Evolutionary conservation across 2,329 filamentous ascomycete genomes (phyloP).

Genomic region (Trichoderma semiorbis): DNA sequence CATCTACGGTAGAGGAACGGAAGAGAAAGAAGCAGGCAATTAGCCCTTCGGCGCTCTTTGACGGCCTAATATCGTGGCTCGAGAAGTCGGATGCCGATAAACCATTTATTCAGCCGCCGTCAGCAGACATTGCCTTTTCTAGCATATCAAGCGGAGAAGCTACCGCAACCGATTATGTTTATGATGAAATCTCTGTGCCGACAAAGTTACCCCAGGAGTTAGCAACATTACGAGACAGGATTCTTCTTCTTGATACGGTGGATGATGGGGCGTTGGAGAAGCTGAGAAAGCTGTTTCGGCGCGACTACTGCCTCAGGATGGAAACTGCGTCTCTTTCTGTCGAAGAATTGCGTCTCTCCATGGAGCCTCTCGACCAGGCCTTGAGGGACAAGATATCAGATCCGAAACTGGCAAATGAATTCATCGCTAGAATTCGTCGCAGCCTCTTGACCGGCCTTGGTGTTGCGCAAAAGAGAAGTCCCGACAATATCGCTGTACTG

Average conservation of each 20-base stretch:
- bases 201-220: slow-evolving; percentile 20
- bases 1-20: slow-evolving; percentile 33
- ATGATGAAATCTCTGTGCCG: not conserved
- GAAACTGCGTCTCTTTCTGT: slow-evolving; percentile 18
- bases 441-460: slow-evolving; percentile 21
- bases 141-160: not conserved
- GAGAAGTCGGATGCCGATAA: slow-evolving; percentile 25
- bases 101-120: slow-evolving; percentile 20
- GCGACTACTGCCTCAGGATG: slow-evolving; percentile 20
- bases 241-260: slow-evolving; percentile 2
- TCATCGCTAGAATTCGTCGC: slow-evolving; percentile 23
- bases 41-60: slow-evolving; percentile 23
- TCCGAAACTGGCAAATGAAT: slow-evolving; percentile 17
- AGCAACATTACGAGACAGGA: slow-evolving; percentile 15
- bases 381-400: slow-evolving; percentile 19
- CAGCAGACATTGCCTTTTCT: not conserved
- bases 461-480: slow-evolving; percentile 8
- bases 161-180: not conserved
- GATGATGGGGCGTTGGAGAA: slow-evolving; percentile 13
- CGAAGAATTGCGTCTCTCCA: slow-evolving; percentile 15
- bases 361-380: slow-evolving; percentile 24
- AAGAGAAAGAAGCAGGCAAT: slow-evolving; percentile 24
- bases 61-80: slow-evolving; percentile 31
- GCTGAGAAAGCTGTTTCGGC: slow-evolving; percentile 16
- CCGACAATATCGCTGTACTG: not conserved